Conservation (phyloP, 768 basidiomycete species). For the Amanita brunnescens region DNA sequence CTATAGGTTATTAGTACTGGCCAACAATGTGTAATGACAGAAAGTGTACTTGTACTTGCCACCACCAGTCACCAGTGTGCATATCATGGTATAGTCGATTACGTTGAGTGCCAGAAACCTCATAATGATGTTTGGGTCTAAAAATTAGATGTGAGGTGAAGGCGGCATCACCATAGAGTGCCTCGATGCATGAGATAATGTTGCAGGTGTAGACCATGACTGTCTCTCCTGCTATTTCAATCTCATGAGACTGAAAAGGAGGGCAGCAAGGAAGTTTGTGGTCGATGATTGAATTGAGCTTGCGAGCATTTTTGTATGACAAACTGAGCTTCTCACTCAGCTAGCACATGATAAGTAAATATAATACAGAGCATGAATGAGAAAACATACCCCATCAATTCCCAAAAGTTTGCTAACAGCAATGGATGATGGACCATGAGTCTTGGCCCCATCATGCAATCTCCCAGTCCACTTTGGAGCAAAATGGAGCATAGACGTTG, state of each 20-base stretch:
- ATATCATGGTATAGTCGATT: conserved; percentile 23
- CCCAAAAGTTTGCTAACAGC: background rate
- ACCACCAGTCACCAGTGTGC: conserved; percentile 46
- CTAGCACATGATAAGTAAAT: background rate
- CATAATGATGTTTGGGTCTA: background rate
- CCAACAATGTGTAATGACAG: no score
- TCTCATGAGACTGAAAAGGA: background rate
- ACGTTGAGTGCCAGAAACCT: background rate
- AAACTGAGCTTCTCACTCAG: no score
- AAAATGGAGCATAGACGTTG: background rate
- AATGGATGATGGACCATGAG: background rate
- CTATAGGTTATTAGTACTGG: conserved; percentile 9
- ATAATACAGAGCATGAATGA: no score
- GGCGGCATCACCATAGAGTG: background rate
- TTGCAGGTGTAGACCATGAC: background rate
- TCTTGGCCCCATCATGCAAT: background rate
- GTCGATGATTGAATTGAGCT: background rate
- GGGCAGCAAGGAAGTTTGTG: background rate
- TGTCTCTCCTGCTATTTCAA: background rate
- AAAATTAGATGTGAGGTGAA: background rate
- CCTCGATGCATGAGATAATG: background rate
- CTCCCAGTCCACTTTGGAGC: background rate
- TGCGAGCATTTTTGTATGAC: background rate
- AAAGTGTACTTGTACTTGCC: conserved; percentile 39
- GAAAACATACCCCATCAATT: background rate